Base-by-base conservation (phyloP, 352 stramenopile species). In the Hyaloperonospora arabidopsidis region DNA sequence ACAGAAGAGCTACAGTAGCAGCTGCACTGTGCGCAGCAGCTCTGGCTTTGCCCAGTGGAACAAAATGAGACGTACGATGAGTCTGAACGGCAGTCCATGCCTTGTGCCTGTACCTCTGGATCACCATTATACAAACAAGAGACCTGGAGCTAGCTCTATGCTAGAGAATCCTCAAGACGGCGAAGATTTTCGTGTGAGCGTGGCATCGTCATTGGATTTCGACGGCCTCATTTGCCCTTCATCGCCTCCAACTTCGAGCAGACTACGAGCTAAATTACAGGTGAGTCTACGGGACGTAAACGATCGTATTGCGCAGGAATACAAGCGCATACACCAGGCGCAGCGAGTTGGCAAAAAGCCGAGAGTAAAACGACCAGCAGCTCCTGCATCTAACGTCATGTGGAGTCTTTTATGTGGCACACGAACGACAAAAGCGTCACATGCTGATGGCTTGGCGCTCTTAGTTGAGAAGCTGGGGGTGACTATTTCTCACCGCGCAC, bases 321-420 rank as follows among this genome's bases (percentile, higher is more conserved):
- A 69, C 14, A 67, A 68, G 8, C 52, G 78, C n/a, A 45, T 76
- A 5, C 38, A 61, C 2, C 57, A 76, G 38, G 74, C 71, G 0
- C 65, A 72, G 22, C 55, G 45, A 10, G 43, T 62, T 7, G 47
- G 66, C 12, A 70, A 65, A 45, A 73, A 82, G 25, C 51, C 63
- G 0, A 22, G 21, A 21, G 32, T 21, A 1, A 73, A 66, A 43
- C 52, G 62, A 21, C 52, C 59, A 1, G 19, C 39, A 40, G 65
- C 58, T 2, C 57, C 60, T 5, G 58, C 63, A 11, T 12, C 38
- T 8, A 82, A 61, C 22, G 38, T 73, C 5, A 74, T 90, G 67
- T 88, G 80, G 80, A 73, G 63, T 52, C 54, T 88, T 49, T 51
- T 90, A 3, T 90, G 80, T 57, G 80, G 80, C 3, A 64, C 68